Percentiles rank a stretch among this genome's conserved stretches.
phyloP scores from a whole-genome alignment of 1,284 basidiomycete species.

The Rhodotorula sp. region DNA sequence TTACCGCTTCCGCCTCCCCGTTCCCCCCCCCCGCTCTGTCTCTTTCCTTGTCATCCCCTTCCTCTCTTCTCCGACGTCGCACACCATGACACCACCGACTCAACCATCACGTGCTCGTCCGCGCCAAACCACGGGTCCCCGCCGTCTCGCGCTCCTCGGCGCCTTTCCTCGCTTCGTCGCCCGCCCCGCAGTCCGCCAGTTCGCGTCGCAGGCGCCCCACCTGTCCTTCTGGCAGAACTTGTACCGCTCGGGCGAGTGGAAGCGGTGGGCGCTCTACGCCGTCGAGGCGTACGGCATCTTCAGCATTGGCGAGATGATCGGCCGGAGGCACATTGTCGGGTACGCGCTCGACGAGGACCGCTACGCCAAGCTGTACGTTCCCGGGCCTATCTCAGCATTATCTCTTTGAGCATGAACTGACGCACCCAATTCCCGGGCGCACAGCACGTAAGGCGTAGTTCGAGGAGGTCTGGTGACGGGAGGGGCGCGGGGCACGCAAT shows the following conservation, averaged over 20 bases:
- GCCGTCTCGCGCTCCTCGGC: background rate
- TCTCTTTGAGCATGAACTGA: background rate
- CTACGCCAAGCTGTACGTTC: background rate
- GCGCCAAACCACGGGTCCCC: background rate
- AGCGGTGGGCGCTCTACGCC: slow-evolving; percentile 74
- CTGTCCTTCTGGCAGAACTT: slow-evolving; percentile 70
- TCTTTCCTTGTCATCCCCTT: background rate
- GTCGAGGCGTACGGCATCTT: slow-evolving; percentile 86
- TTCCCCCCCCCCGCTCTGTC: background rate
- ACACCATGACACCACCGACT: too few species aligned
- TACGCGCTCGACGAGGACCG: slow-evolving; percentile 60
- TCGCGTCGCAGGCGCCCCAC: slow-evolving; percentile 70
- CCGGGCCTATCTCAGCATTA: too few species aligned
- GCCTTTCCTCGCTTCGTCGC: slow-evolving; percentile 1
- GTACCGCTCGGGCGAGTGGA: slow-evolving; percentile 73
- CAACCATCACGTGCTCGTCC: too few species aligned
- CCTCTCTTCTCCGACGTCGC: too few species aligned
- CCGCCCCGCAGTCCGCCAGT: slow-evolving; percentile 60
- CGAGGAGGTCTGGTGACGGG: too few species aligned
- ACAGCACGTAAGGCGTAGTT: background rate
- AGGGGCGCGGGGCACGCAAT: background rate
- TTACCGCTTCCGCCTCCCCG: background rate
- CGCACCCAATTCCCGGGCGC: too few species aligned
- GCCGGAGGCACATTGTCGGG: slow-evolving; percentile 65
- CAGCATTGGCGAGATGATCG: slow-evolving; percentile 90